Evolutionary conservation across 1,284 basidiomycete species (phyloP), one percentile per base, ranked within the genome.

Genomic region (Wallemia hederae): DNA sequence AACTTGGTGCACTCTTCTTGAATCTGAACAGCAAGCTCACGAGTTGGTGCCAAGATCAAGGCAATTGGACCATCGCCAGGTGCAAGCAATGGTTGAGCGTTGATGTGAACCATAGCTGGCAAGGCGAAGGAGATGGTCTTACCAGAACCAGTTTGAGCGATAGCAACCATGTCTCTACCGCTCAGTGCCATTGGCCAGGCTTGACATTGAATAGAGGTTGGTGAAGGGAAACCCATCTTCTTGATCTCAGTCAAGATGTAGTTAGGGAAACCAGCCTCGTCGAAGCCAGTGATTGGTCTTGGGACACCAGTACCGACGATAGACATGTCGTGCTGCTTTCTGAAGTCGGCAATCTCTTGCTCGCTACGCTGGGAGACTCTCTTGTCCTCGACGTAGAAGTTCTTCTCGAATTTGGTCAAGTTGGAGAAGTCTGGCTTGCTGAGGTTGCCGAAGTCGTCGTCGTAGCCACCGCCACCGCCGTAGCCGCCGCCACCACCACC

Each of bases 1-100:
- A 97, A 98, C 73, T 96, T 97, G 66, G 87, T 86, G 75, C 91
- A 97, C 72, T 98, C 92, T 68, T 90, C 86, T 72, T 98, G 94
- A 64, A 92, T 98, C 74, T 98, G 92, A 61, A 97, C 91, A 58
- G 94, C 94, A 62, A 98, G 80, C 74, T 98, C 92, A 75, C 92
- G 87, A 61, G 92, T 98, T 33, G 92, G 92, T 17, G 92, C 94
- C 62, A 98, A 80, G 63, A 98, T 87, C 62, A 98, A 80, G 29
- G 88, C 92, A 65, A 98, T 96, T 27, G 92, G 92, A 27, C 92
- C 92, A 72, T 98, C 94, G 27, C 92, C 92, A 59, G 91, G 84
- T 1, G 85, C 72, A 65, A 98, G 77, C 59, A 98, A 78, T 9
- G 92, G 87, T 78, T 98, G 94, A 60, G 92, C 92, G 77, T 97